Conservation (phyloP, 2,329 filamentous ascomycete genomes). For the Ophiostoma piceae region DNA sequence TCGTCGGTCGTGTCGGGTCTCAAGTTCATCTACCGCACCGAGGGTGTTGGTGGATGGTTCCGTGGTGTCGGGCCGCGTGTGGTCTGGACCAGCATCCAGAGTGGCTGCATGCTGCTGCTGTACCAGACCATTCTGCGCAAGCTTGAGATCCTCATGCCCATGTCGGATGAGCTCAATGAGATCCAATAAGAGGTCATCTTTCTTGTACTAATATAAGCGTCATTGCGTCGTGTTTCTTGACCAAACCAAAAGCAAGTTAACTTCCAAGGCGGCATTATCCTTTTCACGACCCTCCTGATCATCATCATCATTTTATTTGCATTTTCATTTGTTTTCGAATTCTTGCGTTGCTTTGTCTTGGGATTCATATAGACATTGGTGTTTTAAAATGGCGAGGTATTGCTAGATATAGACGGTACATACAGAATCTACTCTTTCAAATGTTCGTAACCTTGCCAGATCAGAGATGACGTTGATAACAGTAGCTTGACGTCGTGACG, state of each 20-base stretch:
- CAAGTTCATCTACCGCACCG: slow-evolving; percentile 79
- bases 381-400: neutral
- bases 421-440: slow-evolving; percentile 9
- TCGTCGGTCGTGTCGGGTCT: slow-evolving; percentile 83
- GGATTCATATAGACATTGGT: slow-evolving; percentile 9
- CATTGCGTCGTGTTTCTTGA: neutral
- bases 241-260: neutral
- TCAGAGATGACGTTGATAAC: neutral
- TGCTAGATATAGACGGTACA: slow-evolving; percentile 12
- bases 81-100: slow-evolving; percentile 97
- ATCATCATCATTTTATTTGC: neutral
- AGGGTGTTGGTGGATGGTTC: slow-evolving; percentile 87
- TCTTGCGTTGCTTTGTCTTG: neutral
- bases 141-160: slow-evolving; percentile 53
- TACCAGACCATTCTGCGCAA: slow-evolving; percentile 82
- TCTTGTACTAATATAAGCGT: neutral
- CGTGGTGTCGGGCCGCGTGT: slow-evolving; percentile 86
- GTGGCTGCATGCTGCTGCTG: slow-evolving; percentile 90
- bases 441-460: neutral
- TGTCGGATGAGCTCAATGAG: slow-evolving; percentile 27
- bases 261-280: neutral
- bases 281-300: neutral
- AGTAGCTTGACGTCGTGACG: neutral
- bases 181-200: slow-evolving; percentile 7
- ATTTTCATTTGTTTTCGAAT: neutral